Evolutionary conservation across 169 alveolate genomes (phyloP).

Genomic region (Plasmodium inui): DNA sequence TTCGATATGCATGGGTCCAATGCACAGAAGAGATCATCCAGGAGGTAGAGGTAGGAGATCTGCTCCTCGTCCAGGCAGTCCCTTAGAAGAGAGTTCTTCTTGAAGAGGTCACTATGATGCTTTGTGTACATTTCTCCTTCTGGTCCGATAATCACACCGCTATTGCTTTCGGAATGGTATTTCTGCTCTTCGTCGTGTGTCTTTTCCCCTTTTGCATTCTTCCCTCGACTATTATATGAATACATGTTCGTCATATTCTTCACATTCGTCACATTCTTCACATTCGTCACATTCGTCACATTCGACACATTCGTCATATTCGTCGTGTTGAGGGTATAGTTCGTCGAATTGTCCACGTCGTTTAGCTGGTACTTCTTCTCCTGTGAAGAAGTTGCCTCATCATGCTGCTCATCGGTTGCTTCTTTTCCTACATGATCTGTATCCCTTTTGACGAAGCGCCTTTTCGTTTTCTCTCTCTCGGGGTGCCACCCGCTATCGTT

Average conservation of each 20-base stretch:
- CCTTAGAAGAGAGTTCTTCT: neutral
- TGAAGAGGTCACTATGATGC: neutral
- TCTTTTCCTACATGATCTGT: neutral
- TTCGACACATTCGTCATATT: neutral
- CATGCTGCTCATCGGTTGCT: neutral
- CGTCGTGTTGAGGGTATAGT: neutral
- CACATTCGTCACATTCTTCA: neutral
- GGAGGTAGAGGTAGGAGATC: conserved; percentile 67
- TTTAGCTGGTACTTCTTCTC: neutral
- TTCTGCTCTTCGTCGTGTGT: neutral
- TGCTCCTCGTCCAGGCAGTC: neutral
- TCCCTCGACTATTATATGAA: neutral
- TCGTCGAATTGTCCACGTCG: neutral
- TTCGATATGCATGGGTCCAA: conserved; percentile 80
- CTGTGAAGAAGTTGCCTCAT: too few relatives aligned
- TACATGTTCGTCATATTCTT: neutral
- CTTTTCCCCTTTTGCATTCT: neutral
- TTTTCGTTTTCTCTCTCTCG: neutral
- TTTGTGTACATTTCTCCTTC: neutral
- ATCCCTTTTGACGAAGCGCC: neutral
- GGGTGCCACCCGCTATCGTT: neutral
- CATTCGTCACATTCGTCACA: neutral
- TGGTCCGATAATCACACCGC: neutral
- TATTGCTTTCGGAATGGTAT: neutral
- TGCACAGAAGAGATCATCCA: conserved; percentile 79